A percentile compares a stretch with the other conserved stretches of the same genome.
phyloP scores from a whole-genome alignment of 306 rosid species.

The Prunus salicina region DNA sequence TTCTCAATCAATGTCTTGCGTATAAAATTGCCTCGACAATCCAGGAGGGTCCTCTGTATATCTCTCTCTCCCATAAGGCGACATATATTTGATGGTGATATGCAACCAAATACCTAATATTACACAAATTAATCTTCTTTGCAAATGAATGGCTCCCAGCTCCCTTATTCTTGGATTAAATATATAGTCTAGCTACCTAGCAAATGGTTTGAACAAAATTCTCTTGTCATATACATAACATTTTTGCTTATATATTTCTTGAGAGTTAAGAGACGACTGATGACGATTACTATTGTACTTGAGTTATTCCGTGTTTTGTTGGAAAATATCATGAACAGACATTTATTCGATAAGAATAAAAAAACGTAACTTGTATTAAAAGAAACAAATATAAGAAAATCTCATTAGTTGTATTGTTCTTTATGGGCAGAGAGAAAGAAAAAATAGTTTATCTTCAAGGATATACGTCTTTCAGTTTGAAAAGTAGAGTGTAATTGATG shows the following conservation, averaged over 20 bases:
- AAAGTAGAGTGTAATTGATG: not conserved
- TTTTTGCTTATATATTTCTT: not conserved
- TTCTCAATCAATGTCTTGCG: not conserved
- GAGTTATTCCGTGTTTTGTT: too few species aligned
- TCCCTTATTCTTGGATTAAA: not conserved
- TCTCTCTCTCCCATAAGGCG: not conserved
- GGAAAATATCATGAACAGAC: too few species aligned
- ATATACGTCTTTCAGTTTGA: not conserved
- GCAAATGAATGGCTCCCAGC: not conserved
- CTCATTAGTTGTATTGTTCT: too few species aligned
- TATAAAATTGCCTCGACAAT: constrained; percentile 6
- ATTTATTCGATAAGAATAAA: too few species aligned
- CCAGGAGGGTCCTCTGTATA: not conserved
- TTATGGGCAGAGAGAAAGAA: too few species aligned
- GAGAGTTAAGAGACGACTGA: not conserved
- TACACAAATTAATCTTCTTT: not conserved
- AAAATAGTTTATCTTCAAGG: too few species aligned
- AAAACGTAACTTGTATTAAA: too few species aligned
- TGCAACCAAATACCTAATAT: constrained; percentile 6
- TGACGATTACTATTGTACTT: too few species aligned
- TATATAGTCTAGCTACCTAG: not conserved
- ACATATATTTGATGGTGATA: constrained; percentile 12
- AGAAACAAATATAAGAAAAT: too few species aligned
- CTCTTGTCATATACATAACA: not conserved
- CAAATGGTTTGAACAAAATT: not conserved